Conservation (phyloP, 208 protist species). For the Phytomonas serpens region DNA sequence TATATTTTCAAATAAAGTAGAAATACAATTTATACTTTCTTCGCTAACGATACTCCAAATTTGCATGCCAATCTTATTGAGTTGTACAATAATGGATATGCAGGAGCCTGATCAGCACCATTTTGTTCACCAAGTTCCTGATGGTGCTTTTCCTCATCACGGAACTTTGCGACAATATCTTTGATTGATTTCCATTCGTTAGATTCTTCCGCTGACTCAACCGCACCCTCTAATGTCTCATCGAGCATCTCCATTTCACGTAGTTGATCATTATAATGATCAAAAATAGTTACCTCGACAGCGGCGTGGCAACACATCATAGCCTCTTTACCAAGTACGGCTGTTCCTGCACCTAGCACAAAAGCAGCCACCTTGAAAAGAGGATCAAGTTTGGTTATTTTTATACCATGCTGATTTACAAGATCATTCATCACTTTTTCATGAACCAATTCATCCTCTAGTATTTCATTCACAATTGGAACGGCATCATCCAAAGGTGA, state of each 20-base stretch:
- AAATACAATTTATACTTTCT: constrained; percentile 30
- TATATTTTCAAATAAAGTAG: not conserved
- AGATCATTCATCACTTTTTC: constrained; percentile 66
- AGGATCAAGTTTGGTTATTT: constrained; percentile 53
- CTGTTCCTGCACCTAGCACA: constrained; percentile 60
- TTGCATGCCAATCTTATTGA: constrained; percentile 66
- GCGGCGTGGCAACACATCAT: constrained; percentile 88
- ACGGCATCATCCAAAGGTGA: constrained; percentile 58
- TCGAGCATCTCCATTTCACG: constrained; percentile 66
- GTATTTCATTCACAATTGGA: constrained; percentile 67
- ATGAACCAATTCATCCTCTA: constrained; percentile 73
- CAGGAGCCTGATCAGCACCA: constrained; percentile 56
- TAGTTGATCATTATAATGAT: constrained; percentile 88
- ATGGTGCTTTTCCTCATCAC: constrained; percentile 83
- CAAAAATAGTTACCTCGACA: constrained; percentile 74
- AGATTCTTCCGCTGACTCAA: constrained; percentile 25
- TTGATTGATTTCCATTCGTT: constrained; percentile 58
- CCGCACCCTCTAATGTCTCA: constrained; percentile 6
- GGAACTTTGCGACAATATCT: constrained; percentile 64
- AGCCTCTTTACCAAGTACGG: constrained; percentile 66
- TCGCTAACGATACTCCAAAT: constrained; percentile 58
- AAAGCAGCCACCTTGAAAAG: constrained; percentile 68
- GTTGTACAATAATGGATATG: constrained; percentile 76
- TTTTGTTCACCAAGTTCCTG: constrained; percentile 76
- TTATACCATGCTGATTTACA: constrained; percentile 51